Conservation (phyloP, 2,329 filamentous ascomycete species). For the Ramichloridium luteum region DNA sequence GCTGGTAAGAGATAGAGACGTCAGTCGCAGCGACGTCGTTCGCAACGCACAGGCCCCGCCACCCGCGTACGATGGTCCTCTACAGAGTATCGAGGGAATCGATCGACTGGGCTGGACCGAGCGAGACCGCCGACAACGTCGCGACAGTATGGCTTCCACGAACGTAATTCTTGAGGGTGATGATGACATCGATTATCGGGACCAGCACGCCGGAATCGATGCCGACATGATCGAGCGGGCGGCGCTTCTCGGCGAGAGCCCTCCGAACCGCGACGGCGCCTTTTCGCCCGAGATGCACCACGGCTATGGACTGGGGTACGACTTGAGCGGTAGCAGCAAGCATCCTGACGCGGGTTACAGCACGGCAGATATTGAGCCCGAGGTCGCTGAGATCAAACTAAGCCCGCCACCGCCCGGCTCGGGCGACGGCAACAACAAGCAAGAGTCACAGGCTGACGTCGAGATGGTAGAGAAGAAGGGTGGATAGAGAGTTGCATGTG, state of each 20-base stretch:
- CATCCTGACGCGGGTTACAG: neutral
- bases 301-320: slow-evolving; percentile 4
- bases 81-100: slow-evolving; percentile 5
- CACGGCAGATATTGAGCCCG: slow-evolving; percentile 1
- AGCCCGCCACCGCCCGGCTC: slow-evolving; percentile 2
- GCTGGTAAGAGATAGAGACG: slow-evolving; percentile 2
- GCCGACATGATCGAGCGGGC: neutral
- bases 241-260: neutral
- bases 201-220: neutral
- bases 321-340: neutral
- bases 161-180: neutral
- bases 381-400: slow-evolving; percentile 6
- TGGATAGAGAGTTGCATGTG: no score
- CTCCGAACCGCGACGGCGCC: slow-evolving; percentile 6
- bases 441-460: neutral
- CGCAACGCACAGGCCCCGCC: slow-evolving; percentile 2
- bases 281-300: neutral
- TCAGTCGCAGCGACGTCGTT: neutral
- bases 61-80: slow-evolving; percentile 5
- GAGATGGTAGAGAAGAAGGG: neutral
- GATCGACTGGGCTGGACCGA: slow-evolving; percentile 7
- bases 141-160: slow-evolving; percentile 1
- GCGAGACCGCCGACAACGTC: slow-evolving; percentile 1
- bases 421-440: neutral
- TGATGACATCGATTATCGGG: neutral